Conservation (phyloP, 768 basidiomycete genomes). For the Mycena maculata region DNA sequence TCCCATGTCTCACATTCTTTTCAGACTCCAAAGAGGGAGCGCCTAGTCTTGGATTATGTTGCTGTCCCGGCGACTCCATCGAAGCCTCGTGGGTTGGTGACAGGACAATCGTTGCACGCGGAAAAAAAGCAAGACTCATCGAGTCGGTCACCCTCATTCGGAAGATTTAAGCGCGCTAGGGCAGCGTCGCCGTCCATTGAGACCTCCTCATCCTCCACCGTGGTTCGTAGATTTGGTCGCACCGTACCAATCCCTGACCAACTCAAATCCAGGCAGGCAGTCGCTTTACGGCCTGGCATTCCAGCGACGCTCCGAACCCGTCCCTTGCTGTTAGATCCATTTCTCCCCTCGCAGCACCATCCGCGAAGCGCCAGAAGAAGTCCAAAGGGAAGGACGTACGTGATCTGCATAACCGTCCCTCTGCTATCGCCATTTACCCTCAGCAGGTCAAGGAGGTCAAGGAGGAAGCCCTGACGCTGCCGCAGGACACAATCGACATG, state of each 20-base stretch:
- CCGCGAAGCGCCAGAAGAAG: constrained; percentile 7
- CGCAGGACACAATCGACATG: neutral
- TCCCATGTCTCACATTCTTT: neutral
- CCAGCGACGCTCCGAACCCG: too few relatives aligned
- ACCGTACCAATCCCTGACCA: neutral
- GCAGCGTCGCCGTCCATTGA: neutral
- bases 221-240: neutral
- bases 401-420: neutral
- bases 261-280: neutral
- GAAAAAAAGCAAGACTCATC: neutral
- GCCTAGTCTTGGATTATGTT: constrained; percentile 13
- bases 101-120: too few relatives aligned
- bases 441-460: neutral
- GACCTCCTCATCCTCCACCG: neutral
- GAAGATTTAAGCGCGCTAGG: constrained; percentile 14
- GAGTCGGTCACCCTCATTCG: neutral
- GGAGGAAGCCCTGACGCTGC: neutral
- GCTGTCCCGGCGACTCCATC: neutral
- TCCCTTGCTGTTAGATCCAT: too few relatives aligned
- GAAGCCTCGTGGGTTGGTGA: neutral
- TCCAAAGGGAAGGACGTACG: neutral
- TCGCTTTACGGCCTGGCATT: too few relatives aligned
- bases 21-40: neutral
- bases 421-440: neutral
- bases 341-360: neutral